phyloP scores from a whole-genome alignment of 1,284 basidiomycete genomes.

The Papiliotrema laurentii region DNA sequence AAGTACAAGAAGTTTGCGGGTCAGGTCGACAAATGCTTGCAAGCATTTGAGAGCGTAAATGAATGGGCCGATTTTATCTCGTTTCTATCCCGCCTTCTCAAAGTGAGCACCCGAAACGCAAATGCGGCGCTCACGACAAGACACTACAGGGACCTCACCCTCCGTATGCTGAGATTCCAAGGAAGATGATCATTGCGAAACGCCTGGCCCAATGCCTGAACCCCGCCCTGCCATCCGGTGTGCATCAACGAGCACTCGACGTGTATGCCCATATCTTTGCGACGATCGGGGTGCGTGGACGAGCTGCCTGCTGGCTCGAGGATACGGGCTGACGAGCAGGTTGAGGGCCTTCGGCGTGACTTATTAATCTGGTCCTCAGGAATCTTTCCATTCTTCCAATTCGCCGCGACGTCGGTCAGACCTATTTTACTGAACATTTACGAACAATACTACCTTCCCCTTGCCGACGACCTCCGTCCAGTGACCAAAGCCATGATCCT shows the following conservation, averaged over 20 bases:
- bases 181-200: constrained; percentile 91
- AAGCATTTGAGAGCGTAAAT: constrained; percentile 90
- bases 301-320: no score
- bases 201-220: constrained; percentile 94
- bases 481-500: constrained; percentile 91
- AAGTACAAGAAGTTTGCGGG: constrained; percentile 93
- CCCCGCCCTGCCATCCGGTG: constrained; percentile 91
- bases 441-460: constrained; percentile 82
- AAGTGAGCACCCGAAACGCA: constrained; percentile 55
- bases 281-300: constrained; percentile 70
- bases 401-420: constrained; percentile 92
- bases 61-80: constrained; percentile 99
- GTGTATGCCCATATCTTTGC: constrained; percentile 89
- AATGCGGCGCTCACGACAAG: constrained; percentile 47
- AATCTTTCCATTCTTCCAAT: constrained; percentile 97
- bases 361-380: constrained; percentile 93
- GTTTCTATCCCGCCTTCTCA: constrained; percentile 90
- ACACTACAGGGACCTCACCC: constrained; percentile 81
- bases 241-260: constrained; percentile 92
- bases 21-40: constrained; percentile 86
- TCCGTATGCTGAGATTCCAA: constrained; percentile 90
- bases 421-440: constrained; percentile 81
- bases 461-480: constrained; percentile 76
- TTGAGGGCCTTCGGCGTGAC: constrained; percentile 82
- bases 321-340: constrained; percentile 52